Evolutionary conservation across 1,284 basidiomycete genomes (phyloP).

Genomic region (Tylopilus orsonianus): DNA sequence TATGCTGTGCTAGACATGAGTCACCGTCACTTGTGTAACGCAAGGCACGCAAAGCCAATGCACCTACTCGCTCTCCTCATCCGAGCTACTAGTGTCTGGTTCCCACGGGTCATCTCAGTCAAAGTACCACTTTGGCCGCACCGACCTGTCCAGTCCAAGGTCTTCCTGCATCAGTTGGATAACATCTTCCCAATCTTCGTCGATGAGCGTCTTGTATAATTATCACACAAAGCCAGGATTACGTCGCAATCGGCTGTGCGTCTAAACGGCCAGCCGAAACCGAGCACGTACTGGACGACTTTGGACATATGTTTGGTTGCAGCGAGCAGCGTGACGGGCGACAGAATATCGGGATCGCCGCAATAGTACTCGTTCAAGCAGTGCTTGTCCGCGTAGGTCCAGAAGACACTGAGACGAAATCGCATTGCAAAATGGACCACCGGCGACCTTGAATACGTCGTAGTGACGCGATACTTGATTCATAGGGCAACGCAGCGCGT

Average conservation of each 20-base stretch:
- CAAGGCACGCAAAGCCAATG: too few relatives aligned
- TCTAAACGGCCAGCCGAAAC: background rate
- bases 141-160: background rate
- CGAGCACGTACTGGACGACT: background rate
- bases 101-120: background rate
- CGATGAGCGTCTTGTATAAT: slow-evolving; percentile 1
- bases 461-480: background rate
- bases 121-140: slow-evolving; percentile 7
- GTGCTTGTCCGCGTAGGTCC: background rate
- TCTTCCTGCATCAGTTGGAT: slow-evolving; percentile 1
- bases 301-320: background rate
- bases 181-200: slow-evolving; percentile 4
- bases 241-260: background rate
- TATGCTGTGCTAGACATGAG: too few relatives aligned
- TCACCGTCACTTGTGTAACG: too few relatives aligned
- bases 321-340: background rate
- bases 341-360: background rate
- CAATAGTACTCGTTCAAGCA: background rate
- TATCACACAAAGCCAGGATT: background rate
- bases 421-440: background rate
- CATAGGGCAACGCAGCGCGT: background rate
- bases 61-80: too few relatives aligned
- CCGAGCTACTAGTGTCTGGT: background rate
- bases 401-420: background rate
- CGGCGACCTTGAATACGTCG: background rate